These are phyloP conservation scores for Geopyxis carbonaria DNA, from an alignment of 495 filamentous ascomycete species.

Conservation along the genomic window DNA sequence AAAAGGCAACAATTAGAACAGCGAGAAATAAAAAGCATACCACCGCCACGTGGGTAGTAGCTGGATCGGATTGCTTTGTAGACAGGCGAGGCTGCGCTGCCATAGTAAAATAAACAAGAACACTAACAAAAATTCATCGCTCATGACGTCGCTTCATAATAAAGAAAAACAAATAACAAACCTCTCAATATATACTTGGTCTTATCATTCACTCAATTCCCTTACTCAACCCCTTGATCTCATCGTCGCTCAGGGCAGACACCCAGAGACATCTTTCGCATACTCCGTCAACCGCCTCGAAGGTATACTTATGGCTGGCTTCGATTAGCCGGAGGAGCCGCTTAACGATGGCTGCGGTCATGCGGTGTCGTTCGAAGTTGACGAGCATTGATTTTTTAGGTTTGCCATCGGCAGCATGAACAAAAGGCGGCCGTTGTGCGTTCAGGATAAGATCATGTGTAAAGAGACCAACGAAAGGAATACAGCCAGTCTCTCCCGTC, in stretches of 20 bases:
- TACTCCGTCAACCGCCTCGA: slow-evolving; percentile 69
- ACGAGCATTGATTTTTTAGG: slow-evolving; percentile 57
- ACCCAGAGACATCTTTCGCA: slow-evolving; percentile 93
- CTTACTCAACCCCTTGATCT: slow-evolving; percentile 48
- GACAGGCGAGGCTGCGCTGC: no score
- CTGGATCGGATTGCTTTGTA: no score
- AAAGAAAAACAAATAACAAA: slow-evolving; percentile 2
- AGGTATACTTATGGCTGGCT: slow-evolving; percentile 74
- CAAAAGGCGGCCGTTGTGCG: slow-evolving; percentile 54
- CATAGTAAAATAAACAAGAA: no score
- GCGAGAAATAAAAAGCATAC: no score
- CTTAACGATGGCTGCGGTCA: slow-evolving; percentile 83
- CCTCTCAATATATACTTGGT: not conserved
- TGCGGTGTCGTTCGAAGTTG: slow-evolving; percentile 90
- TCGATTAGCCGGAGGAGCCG: slow-evolving; percentile 77
- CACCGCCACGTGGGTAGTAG: no score
- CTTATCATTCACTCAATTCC: slow-evolving; percentile 33
- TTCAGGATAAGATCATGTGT: slow-evolving; percentile 97
- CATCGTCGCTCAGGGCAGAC: slow-evolving; percentile 66
- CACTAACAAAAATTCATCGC: no score
- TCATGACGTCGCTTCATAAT: no score
- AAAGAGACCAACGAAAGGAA: slow-evolving; percentile 92
- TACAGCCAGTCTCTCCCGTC: slow-evolving; percentile 63
- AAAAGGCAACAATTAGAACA: no score
- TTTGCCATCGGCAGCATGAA: slow-evolving; percentile 1